Evolutionary conservation across 1,284 basidiomycete species (phyloP).

Genomic region (Marasmius fiardii): DNA sequence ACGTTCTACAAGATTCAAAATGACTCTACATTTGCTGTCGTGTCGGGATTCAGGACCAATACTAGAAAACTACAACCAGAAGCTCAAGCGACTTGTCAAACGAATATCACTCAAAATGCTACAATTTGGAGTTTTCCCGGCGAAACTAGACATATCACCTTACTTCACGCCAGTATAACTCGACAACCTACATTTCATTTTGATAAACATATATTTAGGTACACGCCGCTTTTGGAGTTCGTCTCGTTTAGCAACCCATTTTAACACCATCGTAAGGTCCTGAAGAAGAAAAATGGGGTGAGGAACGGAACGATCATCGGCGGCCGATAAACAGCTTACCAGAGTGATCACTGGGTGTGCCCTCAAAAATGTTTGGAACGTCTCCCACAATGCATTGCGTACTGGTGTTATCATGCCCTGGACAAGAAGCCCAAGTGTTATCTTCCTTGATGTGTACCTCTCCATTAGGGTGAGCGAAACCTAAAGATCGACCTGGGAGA

Average conservation of each 20-base stretch:
- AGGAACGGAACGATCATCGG: too few relatives aligned
- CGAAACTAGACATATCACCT: too few relatives aligned
- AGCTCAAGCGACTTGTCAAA: too few relatives aligned
- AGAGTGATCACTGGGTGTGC: constrained; percentile 25
- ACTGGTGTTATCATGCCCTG: constrained; percentile 33
- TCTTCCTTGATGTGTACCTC: constrained; percentile 38
- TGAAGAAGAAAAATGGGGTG: background rate
- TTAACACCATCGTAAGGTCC: constrained; percentile 28
- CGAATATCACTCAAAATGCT: too few relatives aligned
- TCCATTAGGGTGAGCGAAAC: constrained; percentile 37
- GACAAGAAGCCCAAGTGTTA: constrained; percentile 30
- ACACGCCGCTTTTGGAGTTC: background rate
- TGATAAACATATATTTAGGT: background rate
- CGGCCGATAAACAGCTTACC: constrained; percentile 16
- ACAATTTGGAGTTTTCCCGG: too few relatives aligned
- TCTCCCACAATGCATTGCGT: constrained; percentile 27
- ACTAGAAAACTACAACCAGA: too few relatives aligned
- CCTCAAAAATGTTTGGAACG: constrained; percentile 30
- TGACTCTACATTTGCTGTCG: too few relatives aligned
- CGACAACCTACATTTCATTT: too few relatives aligned
- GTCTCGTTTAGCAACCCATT: constrained; percentile 26
- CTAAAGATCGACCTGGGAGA: constrained; percentile 27
- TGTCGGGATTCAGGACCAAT: too few relatives aligned
- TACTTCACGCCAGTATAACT: too few relatives aligned
- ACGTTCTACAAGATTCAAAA: too few relatives aligned